Evolutionary conservation across 345 rosid species (phyloP).

Genomic region (Psidium friedrichsthalianum): DNA sequence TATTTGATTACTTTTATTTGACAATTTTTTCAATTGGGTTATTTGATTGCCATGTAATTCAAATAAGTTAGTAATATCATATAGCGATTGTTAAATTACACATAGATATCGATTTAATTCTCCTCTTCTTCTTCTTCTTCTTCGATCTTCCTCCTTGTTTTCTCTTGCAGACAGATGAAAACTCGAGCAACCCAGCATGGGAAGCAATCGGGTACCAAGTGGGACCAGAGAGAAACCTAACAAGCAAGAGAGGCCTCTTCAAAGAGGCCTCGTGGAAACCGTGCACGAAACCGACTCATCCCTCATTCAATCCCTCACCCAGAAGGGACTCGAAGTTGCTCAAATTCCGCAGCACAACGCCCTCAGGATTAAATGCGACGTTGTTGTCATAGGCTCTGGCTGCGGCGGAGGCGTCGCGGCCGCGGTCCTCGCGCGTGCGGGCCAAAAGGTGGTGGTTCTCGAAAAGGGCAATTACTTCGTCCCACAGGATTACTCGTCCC

Average conservation of each 20-base stretch:
- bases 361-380: neutral
- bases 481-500: neutral
- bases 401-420: constrained; percentile 7
- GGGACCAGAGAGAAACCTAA: neutral
- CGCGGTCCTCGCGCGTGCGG: neutral
- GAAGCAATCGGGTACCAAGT: neutral
- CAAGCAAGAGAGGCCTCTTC: constrained; percentile 1
- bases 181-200: too few species aligned
- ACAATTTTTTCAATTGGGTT: too few species aligned
- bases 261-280: constrained; percentile 3
- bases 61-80: neutral
- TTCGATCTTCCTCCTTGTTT: neutral
- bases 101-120: neutral
- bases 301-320: neutral
- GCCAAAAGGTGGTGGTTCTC: constrained; percentile 3
- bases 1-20: too few species aligned
- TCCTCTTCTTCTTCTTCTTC: neutral
- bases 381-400: neutral
- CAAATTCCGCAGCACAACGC: neutral
- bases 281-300: neutral
- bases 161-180: too few species aligned
- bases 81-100: neutral
- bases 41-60: neutral
- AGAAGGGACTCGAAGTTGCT: neutral
- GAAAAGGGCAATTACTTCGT: constrained; percentile 10